These are phyloP conservation scores for Meyerozyma carpophila DNA, from an alignment of 1,139 yeast genomes.

Conservation along the genomic window DNA sequence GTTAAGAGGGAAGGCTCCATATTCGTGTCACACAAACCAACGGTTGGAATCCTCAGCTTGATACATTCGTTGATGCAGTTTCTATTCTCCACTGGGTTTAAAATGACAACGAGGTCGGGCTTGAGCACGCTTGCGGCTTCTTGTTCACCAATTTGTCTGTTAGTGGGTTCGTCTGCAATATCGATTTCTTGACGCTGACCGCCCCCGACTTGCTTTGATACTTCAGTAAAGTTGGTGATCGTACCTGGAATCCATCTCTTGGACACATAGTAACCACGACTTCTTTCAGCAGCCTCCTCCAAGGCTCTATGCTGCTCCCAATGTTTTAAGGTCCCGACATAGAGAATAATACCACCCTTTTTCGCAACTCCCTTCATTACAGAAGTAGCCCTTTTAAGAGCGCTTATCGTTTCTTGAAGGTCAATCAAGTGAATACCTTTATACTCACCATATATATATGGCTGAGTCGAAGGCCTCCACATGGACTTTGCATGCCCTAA, in stretches of 20 bases:
- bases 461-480: conserved; percentile 84
- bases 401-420: conserved; percentile 71
- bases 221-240: conserved; percentile 76
- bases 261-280: conserved; percentile 76
- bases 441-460: conserved; percentile 81
- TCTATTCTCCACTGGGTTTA: conserved; percentile 86
- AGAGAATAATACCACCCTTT: conserved; percentile 80
- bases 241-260: conserved; percentile 95
- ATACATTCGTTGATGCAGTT: conserved; percentile 80
- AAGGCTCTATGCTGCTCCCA: conserved; percentile 63
- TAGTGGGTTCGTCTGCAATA: conserved; percentile 44
- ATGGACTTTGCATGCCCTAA: conserved; percentile 81
- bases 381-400: conserved; percentile 72
- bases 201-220: conserved; percentile 69
- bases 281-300: conserved; percentile 73
- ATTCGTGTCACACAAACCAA: conserved; percentile 91
- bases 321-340: conserved; percentile 79
- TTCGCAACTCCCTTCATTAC: conserved; percentile 77
- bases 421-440: conserved; percentile 88
- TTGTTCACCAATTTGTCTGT: conserved; percentile 45
- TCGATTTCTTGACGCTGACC: conserved; percentile 43
- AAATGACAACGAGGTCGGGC: conserved; percentile 82
- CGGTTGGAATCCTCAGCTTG: conserved; percentile 80
- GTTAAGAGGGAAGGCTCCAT: conserved; percentile 86
- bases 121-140: conserved; percentile 49